These are phyloP conservation scores for Cutaneotrichosporon mucoides DNA, from an alignment of 1,284 basidiomycete genomes.

Conservation along the genomic window DNA sequence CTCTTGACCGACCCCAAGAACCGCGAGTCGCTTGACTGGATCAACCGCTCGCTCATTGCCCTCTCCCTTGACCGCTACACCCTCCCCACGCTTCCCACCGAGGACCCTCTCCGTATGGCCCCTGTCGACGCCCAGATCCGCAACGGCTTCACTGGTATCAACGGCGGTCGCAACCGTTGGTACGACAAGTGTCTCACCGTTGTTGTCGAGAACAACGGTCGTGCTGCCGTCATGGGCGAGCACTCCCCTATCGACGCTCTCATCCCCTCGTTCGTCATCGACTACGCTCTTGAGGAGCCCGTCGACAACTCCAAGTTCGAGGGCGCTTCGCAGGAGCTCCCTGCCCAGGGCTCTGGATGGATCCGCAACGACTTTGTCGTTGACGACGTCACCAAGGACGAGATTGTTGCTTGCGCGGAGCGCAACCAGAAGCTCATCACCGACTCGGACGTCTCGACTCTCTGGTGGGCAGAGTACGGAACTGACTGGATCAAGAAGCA, in stretches of 20 bases:
- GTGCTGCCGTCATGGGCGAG: conserved; percentile 85
- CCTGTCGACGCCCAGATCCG: conserved; percentile 73
- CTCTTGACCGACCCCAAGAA: conserved; percentile 66
- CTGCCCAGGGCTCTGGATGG: conserved; percentile 52
- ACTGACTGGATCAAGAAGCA: conserved; percentile 82
- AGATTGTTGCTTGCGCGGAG: conserved; percentile 60
- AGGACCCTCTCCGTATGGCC: conserved; percentile 52
- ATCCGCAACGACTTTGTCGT: conserved; percentile 70
- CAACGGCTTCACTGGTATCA: conserved; percentile 65
- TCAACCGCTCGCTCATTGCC: conserved; percentile 72
- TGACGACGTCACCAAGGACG: conserved; percentile 59
- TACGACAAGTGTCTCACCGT: conserved; percentile 86
- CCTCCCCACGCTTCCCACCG: conserved; percentile 41
- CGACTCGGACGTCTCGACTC: conserved; percentile 77
- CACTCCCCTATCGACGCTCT: conserved; percentile 90
- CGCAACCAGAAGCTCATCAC: conserved; percentile 62
- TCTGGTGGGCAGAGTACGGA: conserved; percentile 84
- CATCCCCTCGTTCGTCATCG: conserved; percentile 83
- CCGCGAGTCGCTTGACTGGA: conserved; percentile 56
- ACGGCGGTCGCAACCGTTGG: conserved; percentile 77
- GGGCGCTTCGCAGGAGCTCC: conserved; percentile 13
- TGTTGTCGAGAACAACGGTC: conserved; percentile 77
- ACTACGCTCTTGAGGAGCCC: conserved; percentile 69
- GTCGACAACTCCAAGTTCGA: conserved; percentile 54
- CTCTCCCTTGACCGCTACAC: conserved; percentile 58